A percentile compares a stretch with the other conserved stretches of the same genome.
Conservation (phyloP, 2,329 filamentous ascomycete genomes). For the Nannizzia gypsea region DNA sequence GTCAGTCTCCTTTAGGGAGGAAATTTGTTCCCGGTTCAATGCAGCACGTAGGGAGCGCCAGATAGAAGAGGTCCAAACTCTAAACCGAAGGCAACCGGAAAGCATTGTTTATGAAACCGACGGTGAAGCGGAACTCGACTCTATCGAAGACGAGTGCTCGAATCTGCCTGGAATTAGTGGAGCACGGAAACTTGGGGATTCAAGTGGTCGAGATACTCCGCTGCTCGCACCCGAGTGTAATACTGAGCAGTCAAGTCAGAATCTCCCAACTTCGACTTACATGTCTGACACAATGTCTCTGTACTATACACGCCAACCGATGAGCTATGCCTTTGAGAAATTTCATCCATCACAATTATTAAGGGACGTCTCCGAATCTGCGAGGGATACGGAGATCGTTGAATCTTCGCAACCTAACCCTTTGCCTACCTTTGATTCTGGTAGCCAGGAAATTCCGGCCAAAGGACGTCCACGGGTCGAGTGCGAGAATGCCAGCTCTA, state of each 20-base stretch:
- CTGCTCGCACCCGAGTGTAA: background rate
- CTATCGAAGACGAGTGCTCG: slow-evolving; percentile 18
- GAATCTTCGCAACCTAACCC: background rate
- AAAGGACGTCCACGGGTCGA: background rate
- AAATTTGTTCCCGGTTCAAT: background rate
- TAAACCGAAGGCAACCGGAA: background rate
- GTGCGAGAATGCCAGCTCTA: background rate
- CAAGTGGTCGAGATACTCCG: too few species aligned
- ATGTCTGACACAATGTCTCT: slow-evolving; percentile 6
- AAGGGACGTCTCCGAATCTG: background rate
- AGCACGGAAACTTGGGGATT: background rate
- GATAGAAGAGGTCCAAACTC: background rate
- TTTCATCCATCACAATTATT: background rate
- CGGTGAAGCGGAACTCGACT: slow-evolving; percentile 27
- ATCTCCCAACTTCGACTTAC: background rate
- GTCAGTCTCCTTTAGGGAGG: background rate
- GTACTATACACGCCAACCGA: slow-evolving; percentile 7
- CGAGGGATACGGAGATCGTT: background rate
- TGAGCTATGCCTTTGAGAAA: slow-evolving; percentile 8
- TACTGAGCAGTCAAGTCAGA: background rate
- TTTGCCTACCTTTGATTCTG: background rate
- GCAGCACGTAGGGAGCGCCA: background rate
- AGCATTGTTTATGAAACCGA: slow-evolving; percentile 33
- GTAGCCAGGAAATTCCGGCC: background rate
- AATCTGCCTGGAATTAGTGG: background rate